phyloP scores from a whole-genome alignment of 2,329 filamentous ascomycete genomes.

The Colletotrichum salicis region DNA sequence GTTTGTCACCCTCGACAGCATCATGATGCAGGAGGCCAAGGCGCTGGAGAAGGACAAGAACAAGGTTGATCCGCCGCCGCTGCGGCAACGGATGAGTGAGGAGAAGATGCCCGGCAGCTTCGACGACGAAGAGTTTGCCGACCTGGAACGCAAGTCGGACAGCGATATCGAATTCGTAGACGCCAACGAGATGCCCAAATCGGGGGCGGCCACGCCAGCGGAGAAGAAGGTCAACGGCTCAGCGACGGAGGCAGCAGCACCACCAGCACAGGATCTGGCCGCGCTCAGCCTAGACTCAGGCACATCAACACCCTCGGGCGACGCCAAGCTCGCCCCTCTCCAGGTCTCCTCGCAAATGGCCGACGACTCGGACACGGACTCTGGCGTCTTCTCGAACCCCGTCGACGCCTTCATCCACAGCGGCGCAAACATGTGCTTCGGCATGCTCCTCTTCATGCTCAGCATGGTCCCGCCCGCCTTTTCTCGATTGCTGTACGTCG shows the following conservation, averaged over 20 bases:
- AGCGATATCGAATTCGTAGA: constrained; percentile 65
- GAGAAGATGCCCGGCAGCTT: constrained; percentile 52
- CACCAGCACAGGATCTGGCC: constrained; percentile 19
- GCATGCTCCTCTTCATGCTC: constrained; percentile 85
- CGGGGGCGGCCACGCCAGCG: constrained; percentile 57
- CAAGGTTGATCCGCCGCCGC: constrained; percentile 34
- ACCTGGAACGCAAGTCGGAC: constrained; percentile 44
- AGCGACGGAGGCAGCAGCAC: neutral
- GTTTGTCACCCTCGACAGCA: constrained; percentile 81
- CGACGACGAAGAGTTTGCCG: constrained; percentile 48
- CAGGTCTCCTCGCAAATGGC: constrained; percentile 27
- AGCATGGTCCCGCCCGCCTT: constrained; percentile 94
- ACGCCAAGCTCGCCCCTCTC: constrained; percentile 26
- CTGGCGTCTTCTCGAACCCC: constrained; percentile 71
- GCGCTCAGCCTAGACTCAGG: constrained; percentile 28
- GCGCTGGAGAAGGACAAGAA: constrained; percentile 42
- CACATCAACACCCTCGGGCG: constrained; percentile 23
- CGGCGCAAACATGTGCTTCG: constrained; percentile 89
- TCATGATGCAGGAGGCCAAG: constrained; percentile 79
- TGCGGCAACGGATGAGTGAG: constrained; percentile 36
- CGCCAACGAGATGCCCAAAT: constrained; percentile 57
- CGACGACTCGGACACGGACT: constrained; percentile 35
- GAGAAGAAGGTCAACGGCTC: constrained; percentile 53
- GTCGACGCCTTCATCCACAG: constrained; percentile 91
- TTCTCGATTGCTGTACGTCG: constrained; percentile 83